phyloP scores from a whole-genome alignment of 2,329 filamentous ascomycete species.

The Paradendryphiella salina region DNA sequence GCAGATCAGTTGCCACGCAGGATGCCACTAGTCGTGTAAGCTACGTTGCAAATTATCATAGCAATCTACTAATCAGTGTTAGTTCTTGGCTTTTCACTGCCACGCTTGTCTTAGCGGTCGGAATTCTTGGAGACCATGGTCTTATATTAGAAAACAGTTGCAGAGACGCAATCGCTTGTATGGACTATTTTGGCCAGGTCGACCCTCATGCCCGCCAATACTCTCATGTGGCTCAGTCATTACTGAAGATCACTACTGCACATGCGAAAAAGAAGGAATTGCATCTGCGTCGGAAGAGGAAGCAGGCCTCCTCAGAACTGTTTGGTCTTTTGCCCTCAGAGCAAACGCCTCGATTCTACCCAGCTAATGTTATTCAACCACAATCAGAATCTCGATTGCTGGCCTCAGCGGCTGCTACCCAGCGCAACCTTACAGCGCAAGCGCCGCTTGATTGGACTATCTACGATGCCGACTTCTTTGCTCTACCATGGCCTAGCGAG shows the following conservation, averaged over 20 bases:
- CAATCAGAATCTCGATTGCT: constrained; percentile 4
- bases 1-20: constrained; percentile 29
- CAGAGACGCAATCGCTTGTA: constrained; percentile 27
- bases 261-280: constrained; percentile 33
- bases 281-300: constrained; percentile 28
- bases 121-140: constrained; percentile 31
- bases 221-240: constrained; percentile 31
- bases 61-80: background rate
- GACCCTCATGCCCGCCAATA: constrained; percentile 41
- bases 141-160: constrained; percentile 28
- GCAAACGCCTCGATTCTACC: background rate
- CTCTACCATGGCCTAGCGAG: constrained; percentile 37
- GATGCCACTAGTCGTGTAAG: constrained; percentile 42
- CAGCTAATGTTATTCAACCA: background rate
- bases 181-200: constrained; percentile 34
- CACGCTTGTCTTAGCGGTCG: constrained; percentile 35
- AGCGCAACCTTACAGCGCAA: constrained; percentile 8
- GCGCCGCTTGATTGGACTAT: constrained; percentile 36
- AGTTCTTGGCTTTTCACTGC: constrained; percentile 41
- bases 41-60: background rate
- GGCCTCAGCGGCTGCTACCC: constrained; percentile 6
- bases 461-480: constrained; percentile 40
- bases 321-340: constrained; percentile 33
- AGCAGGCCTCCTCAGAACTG: constrained; percentile 36
- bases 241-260: constrained; percentile 31